Percentiles rank a stretch among this genome's conserved stretches.
These are phyloP conservation scores for Cryomyces antarcticus DNA, from an alignment of 495 filamentous ascomycete genomes.

Conservation along the genomic window DNA sequence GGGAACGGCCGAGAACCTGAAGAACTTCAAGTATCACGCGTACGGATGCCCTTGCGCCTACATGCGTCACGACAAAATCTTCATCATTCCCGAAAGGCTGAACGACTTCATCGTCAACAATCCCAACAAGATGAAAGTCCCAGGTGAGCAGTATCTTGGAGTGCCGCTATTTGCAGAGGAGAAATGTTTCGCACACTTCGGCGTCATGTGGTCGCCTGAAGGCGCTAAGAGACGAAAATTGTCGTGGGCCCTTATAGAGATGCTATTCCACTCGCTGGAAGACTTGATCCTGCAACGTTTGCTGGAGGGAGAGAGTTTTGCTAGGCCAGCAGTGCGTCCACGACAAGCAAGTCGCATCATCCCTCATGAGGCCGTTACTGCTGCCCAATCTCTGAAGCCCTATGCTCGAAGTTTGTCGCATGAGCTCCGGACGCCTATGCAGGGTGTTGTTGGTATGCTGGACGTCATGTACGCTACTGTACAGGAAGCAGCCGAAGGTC, in stretches of 20 bases:
- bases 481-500: constrained; percentile 41
- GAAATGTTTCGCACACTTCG: constrained; percentile 55
- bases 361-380: constrained; percentile 29
- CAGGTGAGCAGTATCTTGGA: constrained; percentile 49
- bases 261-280: constrained; percentile 57
- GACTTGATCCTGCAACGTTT: constrained; percentile 45
- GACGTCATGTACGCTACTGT: constrained; percentile 72
- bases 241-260: constrained; percentile 52
- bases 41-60: constrained; percentile 43
- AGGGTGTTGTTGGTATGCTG: constrained; percentile 68
- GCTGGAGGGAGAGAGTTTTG: constrained; percentile 26
- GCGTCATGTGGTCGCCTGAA: constrained; percentile 50
- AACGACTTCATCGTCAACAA: constrained; percentile 37
- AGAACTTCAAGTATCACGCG: constrained; percentile 39
- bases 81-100: constrained; percentile 45
- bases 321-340: constrained; percentile 2
- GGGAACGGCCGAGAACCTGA: constrained; percentile 30
- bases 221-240: constrained; percentile 34
- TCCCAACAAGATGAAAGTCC: constrained; percentile 36
- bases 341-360: constrained; percentile 21
- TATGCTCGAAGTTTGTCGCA: constrained; percentile 65
- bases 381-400: constrained; percentile 49
- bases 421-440: constrained; percentile 67
- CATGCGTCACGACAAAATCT: constrained; percentile 58
- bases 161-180: constrained; percentile 51